A percentile compares a stretch with the other conserved stretches of the same genome.
Conservation (phyloP, 2,329 filamentous ascomycete species). For the Diaporthe sp. region DNA sequence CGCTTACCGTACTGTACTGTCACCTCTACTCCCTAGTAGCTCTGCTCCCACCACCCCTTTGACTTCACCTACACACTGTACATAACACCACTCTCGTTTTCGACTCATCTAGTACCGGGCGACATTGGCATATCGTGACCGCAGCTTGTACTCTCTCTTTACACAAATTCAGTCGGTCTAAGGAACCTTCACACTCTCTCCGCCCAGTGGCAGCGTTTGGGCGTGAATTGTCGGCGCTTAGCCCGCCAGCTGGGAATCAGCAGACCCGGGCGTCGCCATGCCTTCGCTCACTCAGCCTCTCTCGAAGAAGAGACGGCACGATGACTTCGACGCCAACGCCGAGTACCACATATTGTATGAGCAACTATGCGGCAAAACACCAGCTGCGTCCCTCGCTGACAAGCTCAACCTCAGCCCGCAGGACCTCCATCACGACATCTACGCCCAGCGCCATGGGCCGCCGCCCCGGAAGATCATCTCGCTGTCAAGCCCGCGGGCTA, state of each 20-base stretch:
- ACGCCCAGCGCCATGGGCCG: slow-evolving; percentile 31
- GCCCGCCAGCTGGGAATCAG: slow-evolving; percentile 20
- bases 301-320: slow-evolving; percentile 36
- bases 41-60: slow-evolving; percentile 1
- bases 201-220: background rate
- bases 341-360: slow-evolving; percentile 39
- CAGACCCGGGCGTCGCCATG: slow-evolving; percentile 25
- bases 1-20: slow-evolving; percentile 16
- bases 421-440: slow-evolving; percentile 33
- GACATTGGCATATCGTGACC: background rate
- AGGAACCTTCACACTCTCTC: background rate
- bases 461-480: slow-evolving; percentile 36
- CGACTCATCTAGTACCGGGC: background rate
- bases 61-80: background rate
- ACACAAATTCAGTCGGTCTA: background rate
- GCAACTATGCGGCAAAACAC: background rate
- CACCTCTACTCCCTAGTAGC: slow-evolving; percentile 11
- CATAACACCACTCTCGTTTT: slow-evolving; percentile 4
- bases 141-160: background rate
- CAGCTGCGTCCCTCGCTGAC: slow-evolving; percentile 36
- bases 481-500: slow-evolving; percentile 35
- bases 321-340: slow-evolving; percentile 32
- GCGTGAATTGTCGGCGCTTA: slow-evolving; percentile 11
- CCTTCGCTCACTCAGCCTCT: slow-evolving; percentile 37
- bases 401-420: slow-evolving; percentile 32